phyloP scores from a whole-genome alignment of 2,329 filamentous ascomycete genomes.

The Sarocladium brachiariae region DNA sequence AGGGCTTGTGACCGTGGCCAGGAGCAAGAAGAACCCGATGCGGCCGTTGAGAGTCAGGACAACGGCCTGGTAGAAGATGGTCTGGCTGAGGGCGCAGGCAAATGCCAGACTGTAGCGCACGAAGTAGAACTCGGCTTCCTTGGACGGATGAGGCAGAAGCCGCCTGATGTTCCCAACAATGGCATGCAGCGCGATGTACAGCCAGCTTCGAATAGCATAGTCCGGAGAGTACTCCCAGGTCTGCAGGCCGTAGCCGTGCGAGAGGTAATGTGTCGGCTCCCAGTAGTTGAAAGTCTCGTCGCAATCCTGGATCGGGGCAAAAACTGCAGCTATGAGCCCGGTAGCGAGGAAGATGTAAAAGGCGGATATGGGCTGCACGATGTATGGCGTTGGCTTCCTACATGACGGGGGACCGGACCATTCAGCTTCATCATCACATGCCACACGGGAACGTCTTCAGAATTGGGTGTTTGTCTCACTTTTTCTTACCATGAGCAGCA shows the following conservation, averaged over 20 bases:
- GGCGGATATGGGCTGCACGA: conserved; percentile 63
- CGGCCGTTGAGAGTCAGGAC: conserved; percentile 71
- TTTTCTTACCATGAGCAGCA: conserved; percentile 45
- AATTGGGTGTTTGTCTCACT: no score
- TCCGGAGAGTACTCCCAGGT: conserved; percentile 98
- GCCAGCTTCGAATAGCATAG: conserved; percentile 92
- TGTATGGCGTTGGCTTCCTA: conserved; percentile 49
- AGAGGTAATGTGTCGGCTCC: conserved; percentile 93
- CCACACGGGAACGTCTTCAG: no score
- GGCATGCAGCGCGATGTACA: conserved; percentile 78
- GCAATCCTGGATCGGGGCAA: conserved; percentile 91
- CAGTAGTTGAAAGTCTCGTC: conserved; percentile 99
- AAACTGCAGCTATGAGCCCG: conserved; percentile 69
- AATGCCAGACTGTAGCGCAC: conserved; percentile 70
- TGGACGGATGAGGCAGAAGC: conserved; percentile 54
- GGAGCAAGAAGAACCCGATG: conserved; percentile 77
- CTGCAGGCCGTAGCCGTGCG: conserved; percentile 86
- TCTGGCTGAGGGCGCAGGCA: conserved; percentile 74
- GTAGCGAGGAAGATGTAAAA: conserved; percentile 75
- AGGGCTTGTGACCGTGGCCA: conserved; percentile 70
- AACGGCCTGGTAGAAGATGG: conserved; percentile 71
- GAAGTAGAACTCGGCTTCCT: conserved; percentile 77
- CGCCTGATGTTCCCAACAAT: conserved; percentile 59
- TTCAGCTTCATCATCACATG: not conserved
- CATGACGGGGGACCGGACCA: not conserved